A percentile compares a stretch with the other conserved stretches of the same genome.
Conservation (phyloP, 345 rosid species). For the Euphorbia tirucalli region DNA sequence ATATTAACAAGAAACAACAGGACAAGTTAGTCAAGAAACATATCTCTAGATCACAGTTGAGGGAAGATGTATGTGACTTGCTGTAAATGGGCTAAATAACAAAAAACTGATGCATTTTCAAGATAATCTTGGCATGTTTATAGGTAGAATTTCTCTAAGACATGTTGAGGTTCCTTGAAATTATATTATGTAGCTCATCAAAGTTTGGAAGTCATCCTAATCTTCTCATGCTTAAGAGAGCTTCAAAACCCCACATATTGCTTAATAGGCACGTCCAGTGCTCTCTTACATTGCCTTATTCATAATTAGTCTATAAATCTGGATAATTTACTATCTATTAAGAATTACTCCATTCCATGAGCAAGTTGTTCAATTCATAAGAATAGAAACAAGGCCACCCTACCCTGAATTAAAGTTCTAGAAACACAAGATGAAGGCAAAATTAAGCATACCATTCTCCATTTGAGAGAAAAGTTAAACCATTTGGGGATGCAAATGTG, state of each 20-base stretch:
- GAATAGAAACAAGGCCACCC: background rate
- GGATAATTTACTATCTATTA: background rate
- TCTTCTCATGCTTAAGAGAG: background rate
- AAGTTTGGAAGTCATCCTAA: background rate
- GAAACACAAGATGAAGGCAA: background rate
- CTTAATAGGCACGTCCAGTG: background rate
- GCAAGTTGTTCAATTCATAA: background rate
- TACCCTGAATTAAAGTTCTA: background rate
- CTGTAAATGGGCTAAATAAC: background rate
- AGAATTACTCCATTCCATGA: background rate
- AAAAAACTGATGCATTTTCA: background rate
- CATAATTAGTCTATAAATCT: background rate
- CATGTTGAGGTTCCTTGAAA: background rate
- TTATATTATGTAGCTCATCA: background rate
- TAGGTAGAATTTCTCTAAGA: background rate
- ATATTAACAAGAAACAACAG: background rate
- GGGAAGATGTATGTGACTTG: background rate
- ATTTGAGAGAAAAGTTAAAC: conserved; percentile 63
- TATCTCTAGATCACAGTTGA: background rate
- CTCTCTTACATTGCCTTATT: background rate
- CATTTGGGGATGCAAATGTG: conserved; percentile 70
- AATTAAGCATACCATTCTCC: conserved; percentile 80
- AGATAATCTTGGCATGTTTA: background rate
- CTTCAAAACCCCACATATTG: background rate
- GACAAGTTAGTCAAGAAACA: background rate